Base-by-base conservation (phyloP, 2,329 filamentous ascomycete species). In the Lizonia empirigonia region DNA sequence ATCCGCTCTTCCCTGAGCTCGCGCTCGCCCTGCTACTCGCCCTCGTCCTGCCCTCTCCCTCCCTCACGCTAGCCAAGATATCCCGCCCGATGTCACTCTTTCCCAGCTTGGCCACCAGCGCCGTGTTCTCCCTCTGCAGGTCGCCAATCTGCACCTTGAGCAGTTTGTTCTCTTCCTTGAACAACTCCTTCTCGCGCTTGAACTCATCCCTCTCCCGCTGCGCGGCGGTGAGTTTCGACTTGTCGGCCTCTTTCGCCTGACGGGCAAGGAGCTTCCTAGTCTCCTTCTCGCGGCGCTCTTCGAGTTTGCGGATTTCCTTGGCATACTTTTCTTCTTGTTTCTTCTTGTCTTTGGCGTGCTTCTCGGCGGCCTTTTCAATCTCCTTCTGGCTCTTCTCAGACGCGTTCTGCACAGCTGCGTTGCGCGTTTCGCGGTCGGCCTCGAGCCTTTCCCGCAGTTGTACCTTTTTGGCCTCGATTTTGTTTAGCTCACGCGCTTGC, bases 281-380 rank as follows among this genome's bases (percentile, higher is more conserved):
- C 63, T 90, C 86, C 10, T 80, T 80, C 56, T 81, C 80, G 60
- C 86, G 85, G 59, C 85, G 87, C 37, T 85, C 85, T 59, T 87
- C 83, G 44, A 86, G 83, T 65, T 87, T 89, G 34, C 82, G 81
- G 0, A 86, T 68, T 45, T 77, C 72, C 23, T 69, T 71, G 9
- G 69, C 62, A 29, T 74, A 76, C 47, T 76, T 75, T 7, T 73
- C 68, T 54, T 74, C 69, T 23, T 77, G 70, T 40, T 76, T 77
- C 41, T 68, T 68, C 50, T 63, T 64, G 57, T 88, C 85, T 38
- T 76, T 78, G 36, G 84, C 81, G 68, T 89, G 84, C 64, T 83
- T 86, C 65, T 87, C 84, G 23, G 81, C 80, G 7, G 85, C 77
- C 67, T 85, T 87, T 23, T 80, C 77, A 5, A 84, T 76, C 36